Conservation (phyloP, 495 filamentous ascomycete genomes). For the Thermochaetoides thermophila region DNA sequence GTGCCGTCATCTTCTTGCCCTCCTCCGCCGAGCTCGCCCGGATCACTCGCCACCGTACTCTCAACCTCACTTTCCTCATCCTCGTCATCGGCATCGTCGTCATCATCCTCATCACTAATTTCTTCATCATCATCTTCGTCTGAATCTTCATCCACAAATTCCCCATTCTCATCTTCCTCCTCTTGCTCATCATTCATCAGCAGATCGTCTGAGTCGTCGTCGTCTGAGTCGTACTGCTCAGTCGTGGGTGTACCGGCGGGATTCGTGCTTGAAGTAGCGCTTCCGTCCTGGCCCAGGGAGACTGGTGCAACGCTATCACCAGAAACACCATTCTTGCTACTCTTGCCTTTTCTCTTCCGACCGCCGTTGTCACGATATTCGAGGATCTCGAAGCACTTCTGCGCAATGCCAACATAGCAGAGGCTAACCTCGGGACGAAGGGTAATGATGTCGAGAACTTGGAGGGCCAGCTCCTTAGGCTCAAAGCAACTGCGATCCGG, state of each 20-base stretch:
- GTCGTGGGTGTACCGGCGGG: too few relatives aligned
- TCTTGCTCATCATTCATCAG: neutral
- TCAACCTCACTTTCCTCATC: neutral
- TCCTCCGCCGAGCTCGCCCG: neutral
- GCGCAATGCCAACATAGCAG: slow-evolving; percentile 65
- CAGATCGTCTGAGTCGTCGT: neutral
- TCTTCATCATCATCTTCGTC: neutral
- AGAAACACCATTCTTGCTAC: too few relatives aligned
- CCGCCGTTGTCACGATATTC: slow-evolving; percentile 51
- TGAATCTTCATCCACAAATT: too few relatives aligned
- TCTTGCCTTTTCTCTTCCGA: too few relatives aligned
- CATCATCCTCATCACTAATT: neutral
- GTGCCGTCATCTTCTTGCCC: neutral
- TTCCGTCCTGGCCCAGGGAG: too few relatives aligned
- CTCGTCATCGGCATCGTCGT: neutral
- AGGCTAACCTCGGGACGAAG: slow-evolving; percentile 74
- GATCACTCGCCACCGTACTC: neutral
- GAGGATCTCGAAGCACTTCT: slow-evolving; percentile 81
- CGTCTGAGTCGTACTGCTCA: neutral
- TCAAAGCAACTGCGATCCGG: slow-evolving; percentile 34
- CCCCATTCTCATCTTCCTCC: neutral
- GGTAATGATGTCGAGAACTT: slow-evolving; percentile 73
- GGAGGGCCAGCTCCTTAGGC: slow-evolving; percentile 61
- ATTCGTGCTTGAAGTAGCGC: too few relatives aligned
- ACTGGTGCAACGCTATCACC: too few relatives aligned